These are phyloP conservation scores for Eimeria zaria DNA, from an alignment of 169 alveolate species.

Conservation along the genomic window DNA sequence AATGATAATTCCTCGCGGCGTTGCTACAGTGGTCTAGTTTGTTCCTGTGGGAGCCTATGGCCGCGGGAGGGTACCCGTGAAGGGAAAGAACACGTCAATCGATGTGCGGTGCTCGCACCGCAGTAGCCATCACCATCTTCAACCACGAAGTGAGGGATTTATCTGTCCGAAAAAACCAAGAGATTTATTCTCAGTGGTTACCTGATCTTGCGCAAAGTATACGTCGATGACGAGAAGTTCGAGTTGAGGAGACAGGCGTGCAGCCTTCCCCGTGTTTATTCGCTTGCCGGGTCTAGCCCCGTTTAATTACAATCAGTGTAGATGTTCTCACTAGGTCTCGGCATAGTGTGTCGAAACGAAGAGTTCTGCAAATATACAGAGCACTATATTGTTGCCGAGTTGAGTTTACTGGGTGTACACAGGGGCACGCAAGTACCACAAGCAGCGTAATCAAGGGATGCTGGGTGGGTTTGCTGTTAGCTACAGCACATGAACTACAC, in stretches of 20 bases:
- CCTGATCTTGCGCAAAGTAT: not conserved
- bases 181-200: not conserved
- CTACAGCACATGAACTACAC: not conserved
- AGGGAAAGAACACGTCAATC: too few relatives aligned
- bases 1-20: not conserved
- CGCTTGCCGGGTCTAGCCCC: not conserved
- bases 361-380: not conserved
- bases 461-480: not conserved
- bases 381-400: not conserved
- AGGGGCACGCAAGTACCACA: not conserved
- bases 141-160: constrained; percentile 13
- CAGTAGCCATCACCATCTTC: not conserved
- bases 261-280: not conserved
- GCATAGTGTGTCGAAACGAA: not conserved
- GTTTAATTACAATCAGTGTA: not conserved
- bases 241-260: not conserved
- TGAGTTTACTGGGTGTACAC: not conserved
- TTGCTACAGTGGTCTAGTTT: not conserved
- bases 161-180: not conserved
- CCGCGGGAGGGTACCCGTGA: not conserved
- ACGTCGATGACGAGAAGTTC: not conserved
- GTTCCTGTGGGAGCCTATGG: not conserved
- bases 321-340: not conserved
- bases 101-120: not conserved
- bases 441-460: not conserved